These are phyloP conservation scores for Trametes versicolor DNA, from an alignment of 1,284 basidiomycete species.

Conservation along the genomic window DNA sequence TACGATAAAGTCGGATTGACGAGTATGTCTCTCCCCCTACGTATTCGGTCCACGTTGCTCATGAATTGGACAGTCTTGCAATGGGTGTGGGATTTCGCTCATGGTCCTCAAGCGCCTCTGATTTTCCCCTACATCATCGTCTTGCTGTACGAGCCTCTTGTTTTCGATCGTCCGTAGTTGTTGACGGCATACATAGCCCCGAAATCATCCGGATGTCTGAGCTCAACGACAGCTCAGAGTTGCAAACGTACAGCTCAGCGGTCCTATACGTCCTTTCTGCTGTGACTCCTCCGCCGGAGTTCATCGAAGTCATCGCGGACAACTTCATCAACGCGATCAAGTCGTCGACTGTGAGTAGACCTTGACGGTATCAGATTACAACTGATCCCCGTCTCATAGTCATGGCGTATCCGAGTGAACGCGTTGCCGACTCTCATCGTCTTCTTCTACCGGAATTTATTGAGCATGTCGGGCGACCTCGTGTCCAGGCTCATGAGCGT, in stretches of 20 bases:
- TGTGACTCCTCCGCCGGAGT: slow-evolving; percentile 69
- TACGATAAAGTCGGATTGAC: slow-evolving; percentile 91
- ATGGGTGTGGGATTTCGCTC: slow-evolving; percentile 82
- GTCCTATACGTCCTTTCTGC: slow-evolving; percentile 82
- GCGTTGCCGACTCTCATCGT: slow-evolving; percentile 80
- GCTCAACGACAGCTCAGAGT: slow-evolving; percentile 79
- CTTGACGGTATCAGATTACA: slow-evolving; percentile 18
- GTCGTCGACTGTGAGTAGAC: slow-evolving; percentile 65
- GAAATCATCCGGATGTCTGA: slow-evolving; percentile 85
- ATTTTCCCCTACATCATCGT: slow-evolving; percentile 80
- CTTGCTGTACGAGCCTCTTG: slow-evolving; percentile 69
- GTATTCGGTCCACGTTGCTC: neutral
- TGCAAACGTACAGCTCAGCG: slow-evolving; percentile 77
- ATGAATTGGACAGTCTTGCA: slow-evolving; percentile 64
- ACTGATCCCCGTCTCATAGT: slow-evolving; percentile 51
- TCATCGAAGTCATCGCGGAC: slow-evolving; percentile 66
- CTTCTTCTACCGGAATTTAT: slow-evolving; percentile 89
- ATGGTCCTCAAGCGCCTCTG: slow-evolving; percentile 72
- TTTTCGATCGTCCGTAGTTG: neutral
- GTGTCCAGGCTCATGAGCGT: slow-evolving; percentile 82
- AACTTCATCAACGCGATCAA: slow-evolving; percentile 75
- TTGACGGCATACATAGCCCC: slow-evolving; percentile 55
- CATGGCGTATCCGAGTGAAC: slow-evolving; percentile 82
- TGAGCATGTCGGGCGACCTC: slow-evolving; percentile 74
- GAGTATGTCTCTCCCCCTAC: slow-evolving; percentile 52